Evolutionary conservation across 2,329 filamentous ascomycete species (phyloP), one percentile per base, ranked within the genome.

Genomic region (Dothideomycetidae sp.): DNA sequence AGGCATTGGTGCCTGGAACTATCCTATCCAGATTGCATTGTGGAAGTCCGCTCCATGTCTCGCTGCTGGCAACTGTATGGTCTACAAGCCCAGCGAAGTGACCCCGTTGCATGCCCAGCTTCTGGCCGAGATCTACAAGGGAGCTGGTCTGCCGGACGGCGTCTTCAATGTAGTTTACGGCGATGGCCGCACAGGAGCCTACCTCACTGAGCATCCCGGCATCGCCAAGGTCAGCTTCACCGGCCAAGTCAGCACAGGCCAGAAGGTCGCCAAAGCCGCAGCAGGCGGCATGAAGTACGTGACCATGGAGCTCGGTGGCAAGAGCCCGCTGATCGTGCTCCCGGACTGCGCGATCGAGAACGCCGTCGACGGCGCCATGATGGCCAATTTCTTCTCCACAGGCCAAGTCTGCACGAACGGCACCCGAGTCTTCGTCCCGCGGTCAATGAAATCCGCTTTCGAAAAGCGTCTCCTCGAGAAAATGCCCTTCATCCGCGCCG

Each of bases 371-470:
- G 80, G 82, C 18, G 84, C 83, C 45, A 86, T 93, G 79, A 83
- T 92, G 67, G 85, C 84, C 49, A 93, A 93, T 59, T 93, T 93
- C 63, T 93, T 81, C 67, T 85, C 79, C 47, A 81, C 81, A 0
- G 85, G 85, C 18, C 85, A 93, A 59, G 84, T 93, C 35, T 93
- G 85, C 68, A 93, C 85, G 35, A 93, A 93, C 55, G 85, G 85
- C 34, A 93, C 85, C 1, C 70, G 85, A 9, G 84, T 93, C 21
- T 93, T 93, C 54, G 70, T 93, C 2, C 83, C 80, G 0, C 61
- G 67, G 21, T 54, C 60, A 26, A 67, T 84, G 56, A 75, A 85
- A 53, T 40, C 60, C 10, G 64, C 63, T 0, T 86, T 93, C 46
- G 82, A 92, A 55, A 64, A 68, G 48, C 61, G 63, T 0, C 61